Percentiles rank a stretch among this genome's conserved stretches.
These are phyloP conservation scores for Phytophthora colocasiae DNA, from an alignment of 352 stramenopile genomes.

Conservation along the genomic window DNA sequence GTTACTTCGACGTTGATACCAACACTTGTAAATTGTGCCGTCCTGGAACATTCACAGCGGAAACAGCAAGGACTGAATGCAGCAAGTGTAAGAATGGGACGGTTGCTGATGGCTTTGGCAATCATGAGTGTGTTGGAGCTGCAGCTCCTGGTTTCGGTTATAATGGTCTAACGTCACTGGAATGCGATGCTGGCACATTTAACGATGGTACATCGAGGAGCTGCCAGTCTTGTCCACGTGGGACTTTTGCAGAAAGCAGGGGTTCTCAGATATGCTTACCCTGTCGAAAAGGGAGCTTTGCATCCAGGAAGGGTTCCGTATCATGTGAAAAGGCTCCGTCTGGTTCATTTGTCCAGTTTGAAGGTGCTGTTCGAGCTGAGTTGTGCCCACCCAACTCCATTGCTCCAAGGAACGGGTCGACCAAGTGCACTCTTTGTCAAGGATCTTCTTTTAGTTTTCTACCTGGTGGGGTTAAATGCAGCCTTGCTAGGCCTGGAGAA, in stretches of 20 bases:
- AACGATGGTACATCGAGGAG: conserved; percentile 40
- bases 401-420: conserved; percentile 26
- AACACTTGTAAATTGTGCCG: conserved; percentile 46
- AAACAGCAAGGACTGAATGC: conserved; percentile 36
- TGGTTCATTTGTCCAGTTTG: conserved; percentile 45
- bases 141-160: conserved; percentile 33
- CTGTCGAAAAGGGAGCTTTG: conserved; percentile 50
- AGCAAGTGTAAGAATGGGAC: conserved; percentile 37
- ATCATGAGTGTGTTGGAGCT: conserved; percentile 26
- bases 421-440: conserved; percentile 40
- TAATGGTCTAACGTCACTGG: background rate
- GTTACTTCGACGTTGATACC: conserved; percentile 36
- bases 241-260: conserved; percentile 29
- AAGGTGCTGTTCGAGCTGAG: conserved; percentile 36
- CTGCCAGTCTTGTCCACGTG: conserved; percentile 43
- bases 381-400: conserved; percentile 42
- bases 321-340: conserved; percentile 36
- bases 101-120: conserved; percentile 43
- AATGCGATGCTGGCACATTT: conserved; percentile 48
- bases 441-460: conserved; percentile 41
- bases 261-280: conserved; percentile 30
- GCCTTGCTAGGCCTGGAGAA: conserved; percentile 39
- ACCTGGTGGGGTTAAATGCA: conserved; percentile 40
- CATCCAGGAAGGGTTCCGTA: conserved; percentile 23
- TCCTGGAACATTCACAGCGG: conserved; percentile 41